phyloP scores from a whole-genome alignment of 306 rosid species.

The Glycyrrhiza uralensis region DNA sequence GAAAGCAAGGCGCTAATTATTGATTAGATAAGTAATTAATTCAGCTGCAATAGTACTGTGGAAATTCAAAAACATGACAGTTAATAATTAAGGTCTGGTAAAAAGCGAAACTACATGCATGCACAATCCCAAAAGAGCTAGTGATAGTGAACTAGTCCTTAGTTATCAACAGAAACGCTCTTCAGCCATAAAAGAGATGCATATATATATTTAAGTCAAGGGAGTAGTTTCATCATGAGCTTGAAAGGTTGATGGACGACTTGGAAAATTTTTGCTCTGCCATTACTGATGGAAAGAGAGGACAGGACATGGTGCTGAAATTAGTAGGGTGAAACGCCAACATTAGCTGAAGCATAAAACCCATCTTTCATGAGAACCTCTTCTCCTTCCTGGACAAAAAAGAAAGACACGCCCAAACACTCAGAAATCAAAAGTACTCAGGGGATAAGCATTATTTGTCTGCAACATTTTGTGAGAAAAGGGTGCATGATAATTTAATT shows the following conservation, averaged over 20 bases:
- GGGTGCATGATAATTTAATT: conserved; percentile 27
- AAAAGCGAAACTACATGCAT: conserved; percentile 25
- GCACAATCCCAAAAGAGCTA: conserved; percentile 20
- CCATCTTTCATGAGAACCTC: conserved; percentile 70
- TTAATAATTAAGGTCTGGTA: conserved; percentile 15
- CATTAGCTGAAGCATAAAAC: conserved; percentile 59
- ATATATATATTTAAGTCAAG: conserved; percentile 12
- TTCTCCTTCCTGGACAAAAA: conserved; percentile 64
- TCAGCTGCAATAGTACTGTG: not conserved
- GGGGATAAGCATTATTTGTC: conserved; percentile 22
- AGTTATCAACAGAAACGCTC: conserved; percentile 26
- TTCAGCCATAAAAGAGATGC: conserved; percentile 5
- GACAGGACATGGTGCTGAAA: not conserved
- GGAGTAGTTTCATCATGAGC: not conserved
- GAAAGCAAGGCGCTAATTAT: conserved; percentile 17
- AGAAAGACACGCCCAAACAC: conserved; percentile 28
- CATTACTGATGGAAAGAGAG: not conserved
- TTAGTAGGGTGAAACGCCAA: conserved; percentile 72
- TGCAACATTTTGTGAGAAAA: conserved; percentile 26
- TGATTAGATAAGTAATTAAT: conserved; percentile 19
- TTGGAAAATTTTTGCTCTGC: not conserved
- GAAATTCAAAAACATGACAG: conserved; percentile 15
- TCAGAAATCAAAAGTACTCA: not conserved
- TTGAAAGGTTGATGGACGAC: conserved; percentile 5
- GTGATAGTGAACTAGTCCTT: conserved; percentile 18